These are phyloP conservation scores for Microstroma glucosiphilum DNA, from an alignment of 1,284 basidiomycete species.

Conservation along the genomic window DNA sequence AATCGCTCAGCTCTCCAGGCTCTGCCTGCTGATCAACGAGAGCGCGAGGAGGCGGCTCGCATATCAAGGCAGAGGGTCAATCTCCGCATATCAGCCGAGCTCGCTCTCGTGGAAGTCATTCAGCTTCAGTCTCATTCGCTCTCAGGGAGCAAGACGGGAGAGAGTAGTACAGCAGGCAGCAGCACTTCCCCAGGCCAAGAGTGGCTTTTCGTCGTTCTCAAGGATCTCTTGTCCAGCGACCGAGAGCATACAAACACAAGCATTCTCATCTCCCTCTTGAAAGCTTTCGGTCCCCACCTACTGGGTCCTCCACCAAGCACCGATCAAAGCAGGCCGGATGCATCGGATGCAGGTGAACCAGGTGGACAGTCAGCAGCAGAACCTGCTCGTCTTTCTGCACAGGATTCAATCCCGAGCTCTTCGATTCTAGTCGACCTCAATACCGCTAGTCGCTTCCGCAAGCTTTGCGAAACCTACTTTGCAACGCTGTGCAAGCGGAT, in stretches of 20 bases:
- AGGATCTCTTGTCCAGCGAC: conserved; percentile 73
- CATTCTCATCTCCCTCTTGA: conserved; percentile 74
- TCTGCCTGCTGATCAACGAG: conserved; percentile 70
- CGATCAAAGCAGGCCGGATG: not conserved
- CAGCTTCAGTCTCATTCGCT: conserved; percentile 16
- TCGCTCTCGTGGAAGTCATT: conserved; percentile 73
- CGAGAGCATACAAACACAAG: conserved; percentile 77
- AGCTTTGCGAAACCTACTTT: conserved; percentile 89
- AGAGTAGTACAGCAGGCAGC: not conserved
- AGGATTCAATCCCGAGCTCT: too few species aligned
- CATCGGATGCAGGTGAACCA: not conserved
- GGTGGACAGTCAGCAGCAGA: not conserved
- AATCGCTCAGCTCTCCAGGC: conserved; percentile 57
- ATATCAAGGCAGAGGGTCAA: conserved; percentile 75
- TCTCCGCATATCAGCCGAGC: conserved; percentile 77
- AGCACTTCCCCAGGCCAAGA: conserved; percentile 51
- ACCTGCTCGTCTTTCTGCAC: too few species aligned
- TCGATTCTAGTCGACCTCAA: not conserved
- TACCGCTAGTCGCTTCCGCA: conserved; percentile 77
- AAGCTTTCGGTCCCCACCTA: conserved; percentile 72
- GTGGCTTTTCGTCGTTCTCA: conserved; percentile 56
- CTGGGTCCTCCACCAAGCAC: conserved; percentile 56
- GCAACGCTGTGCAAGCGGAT: conserved; percentile 84
- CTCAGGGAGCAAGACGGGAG: not conserved
- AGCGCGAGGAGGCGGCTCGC: conserved; percentile 81